Percentiles rank a stretch among this genome's conserved stretches.
Conservation (phyloP, 73 alveolate species). For the Paramecium pentaurelia region DNA sequence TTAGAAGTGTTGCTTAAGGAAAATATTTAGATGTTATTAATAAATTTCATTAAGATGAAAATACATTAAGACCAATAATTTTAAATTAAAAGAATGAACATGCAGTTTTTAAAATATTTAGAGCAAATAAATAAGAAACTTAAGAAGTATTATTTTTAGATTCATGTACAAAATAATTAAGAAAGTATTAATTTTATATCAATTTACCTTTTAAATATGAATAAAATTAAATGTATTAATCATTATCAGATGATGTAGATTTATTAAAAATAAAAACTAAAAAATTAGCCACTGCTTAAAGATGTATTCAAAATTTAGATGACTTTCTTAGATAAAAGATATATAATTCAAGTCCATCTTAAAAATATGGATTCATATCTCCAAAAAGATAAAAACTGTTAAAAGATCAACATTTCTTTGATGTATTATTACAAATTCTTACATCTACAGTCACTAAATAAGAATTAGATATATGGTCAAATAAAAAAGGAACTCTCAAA, state of each 20-base stretch:
- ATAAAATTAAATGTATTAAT: background rate
- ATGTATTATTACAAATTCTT: background rate
- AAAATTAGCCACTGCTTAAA: background rate
- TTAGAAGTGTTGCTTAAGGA: background rate
- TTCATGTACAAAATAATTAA: background rate
- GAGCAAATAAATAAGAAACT: background rate
- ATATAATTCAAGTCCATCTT: background rate
- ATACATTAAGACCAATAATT: background rate
- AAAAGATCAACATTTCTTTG: constrained; percentile 10
- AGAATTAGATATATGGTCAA: background rate
- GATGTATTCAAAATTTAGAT: background rate
- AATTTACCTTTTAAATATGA: background rate
- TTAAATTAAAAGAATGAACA: constrained; percentile 19
- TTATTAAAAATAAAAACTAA: background rate
- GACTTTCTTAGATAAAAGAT: constrained; percentile 6
- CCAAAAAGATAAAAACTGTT: background rate
- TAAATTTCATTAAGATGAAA: background rate
- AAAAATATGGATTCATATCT: constrained; percentile 31
- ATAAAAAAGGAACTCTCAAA: background rate
- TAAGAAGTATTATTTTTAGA: constrained; percentile 8
- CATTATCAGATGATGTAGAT: background rate
- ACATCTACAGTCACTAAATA: background rate
- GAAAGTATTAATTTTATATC: constrained; percentile 1
- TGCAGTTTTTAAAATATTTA: constrained; percentile 37
- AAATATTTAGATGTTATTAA: constrained; percentile 9